Evolutionary conservation across 495 filamentous ascomycete genomes (phyloP), one percentile per base, ranked within the genome.

Genomic region (Evernia prunastri): DNA sequence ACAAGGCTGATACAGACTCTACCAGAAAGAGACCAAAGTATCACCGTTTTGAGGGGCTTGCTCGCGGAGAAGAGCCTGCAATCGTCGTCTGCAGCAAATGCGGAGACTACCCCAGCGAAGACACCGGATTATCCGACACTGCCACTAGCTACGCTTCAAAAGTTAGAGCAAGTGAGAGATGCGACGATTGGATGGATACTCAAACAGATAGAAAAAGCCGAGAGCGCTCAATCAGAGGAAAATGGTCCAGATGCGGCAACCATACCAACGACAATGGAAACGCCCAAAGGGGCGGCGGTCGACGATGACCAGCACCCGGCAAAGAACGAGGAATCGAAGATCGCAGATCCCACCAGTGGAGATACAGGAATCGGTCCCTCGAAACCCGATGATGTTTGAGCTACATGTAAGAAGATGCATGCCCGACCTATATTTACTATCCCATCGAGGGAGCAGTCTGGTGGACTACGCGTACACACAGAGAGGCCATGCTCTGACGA

Each of bases 131-230:
- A 81, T 60, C 35, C 56, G 37, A 69, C 25, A 4, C 67, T 81
- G 73, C 58, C 69, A 5, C 39, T 75, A 25, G 69, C 71, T 56
- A 62, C 61, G 7, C 61, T 81, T 27, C 67, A 66, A 61, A 68
- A 64, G 58, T 58, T 78, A 3, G 77, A 80, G 56, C 74, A 71
- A 43, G 78, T 75, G 20, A 71, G 75, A 40, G 78, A 81, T 73
- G 72, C 71, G 23, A 79, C 72, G 5, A 74, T 80, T 63, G 67
- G 69, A 1, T 80, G 74, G 58, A 67, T 81, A 43, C 65, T 81
- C 25, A 72, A 72, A 47, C 60, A 77, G 45, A 77, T 81, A 43
- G 74, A 78, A 47, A 73, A 76, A 60, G 73, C 71, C 23, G 78
- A 80, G 56, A 59, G 63, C 29, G n/a, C 65, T 17, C 36, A 56